These are phyloP conservation scores for Bipolaris zeicola DNA, from an alignment of 2,329 filamentous ascomycete species.

Conservation along the genomic window DNA sequence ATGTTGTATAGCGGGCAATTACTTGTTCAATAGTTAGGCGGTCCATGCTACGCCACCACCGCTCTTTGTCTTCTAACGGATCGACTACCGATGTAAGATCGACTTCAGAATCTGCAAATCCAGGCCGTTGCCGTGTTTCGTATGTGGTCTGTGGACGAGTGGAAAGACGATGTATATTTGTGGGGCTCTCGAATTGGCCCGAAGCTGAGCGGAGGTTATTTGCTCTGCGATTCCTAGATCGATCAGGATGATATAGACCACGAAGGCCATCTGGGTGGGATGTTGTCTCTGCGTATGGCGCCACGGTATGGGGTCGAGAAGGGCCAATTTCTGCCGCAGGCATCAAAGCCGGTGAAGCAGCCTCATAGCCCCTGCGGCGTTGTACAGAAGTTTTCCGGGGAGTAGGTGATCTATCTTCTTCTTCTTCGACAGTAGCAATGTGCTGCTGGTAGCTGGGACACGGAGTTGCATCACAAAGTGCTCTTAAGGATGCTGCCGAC, in stretches of 20 bases:
- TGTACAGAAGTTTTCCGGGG: slow-evolving; percentile 15
- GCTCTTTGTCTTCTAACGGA: slow-evolving; percentile 16
- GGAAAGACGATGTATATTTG: slow-evolving; percentile 5
- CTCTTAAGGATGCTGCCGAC: slow-evolving; percentile 38
- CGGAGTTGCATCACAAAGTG: slow-evolving; percentile 15
- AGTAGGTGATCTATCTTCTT: slow-evolving; percentile 10
- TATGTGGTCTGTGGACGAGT: slow-evolving; percentile 13
- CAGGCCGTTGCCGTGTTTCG: slow-evolving; percentile 15
- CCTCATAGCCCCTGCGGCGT: slow-evolving; percentile 9
- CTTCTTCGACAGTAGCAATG: slow-evolving; percentile 11
- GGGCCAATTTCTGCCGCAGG: slow-evolving; percentile 19
- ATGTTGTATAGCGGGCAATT: not conserved
- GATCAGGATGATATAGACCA: slow-evolving; percentile 23
- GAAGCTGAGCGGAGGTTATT: slow-evolving; percentile 22
- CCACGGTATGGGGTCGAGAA: slow-evolving; percentile 8
- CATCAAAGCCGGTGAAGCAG: slow-evolving; percentile 14
- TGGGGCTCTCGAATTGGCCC: slow-evolving; percentile 18
- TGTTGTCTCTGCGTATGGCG: slow-evolving; percentile 22
- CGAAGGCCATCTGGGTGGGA: slow-evolving; percentile 28
- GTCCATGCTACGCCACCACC: slow-evolving; percentile 21
- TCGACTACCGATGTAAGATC: slow-evolving; percentile 32
- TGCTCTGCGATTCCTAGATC: slow-evolving; percentile 13
- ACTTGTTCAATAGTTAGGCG: slow-evolving; percentile 10
- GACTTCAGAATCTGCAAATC: slow-evolving; percentile 21
- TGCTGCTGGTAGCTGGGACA: slow-evolving; percentile 18